These are phyloP conservation scores for Pyrenophora teres DNA, from an alignment of 2,329 filamentous ascomycete species.

Conservation along the genomic window DNA sequence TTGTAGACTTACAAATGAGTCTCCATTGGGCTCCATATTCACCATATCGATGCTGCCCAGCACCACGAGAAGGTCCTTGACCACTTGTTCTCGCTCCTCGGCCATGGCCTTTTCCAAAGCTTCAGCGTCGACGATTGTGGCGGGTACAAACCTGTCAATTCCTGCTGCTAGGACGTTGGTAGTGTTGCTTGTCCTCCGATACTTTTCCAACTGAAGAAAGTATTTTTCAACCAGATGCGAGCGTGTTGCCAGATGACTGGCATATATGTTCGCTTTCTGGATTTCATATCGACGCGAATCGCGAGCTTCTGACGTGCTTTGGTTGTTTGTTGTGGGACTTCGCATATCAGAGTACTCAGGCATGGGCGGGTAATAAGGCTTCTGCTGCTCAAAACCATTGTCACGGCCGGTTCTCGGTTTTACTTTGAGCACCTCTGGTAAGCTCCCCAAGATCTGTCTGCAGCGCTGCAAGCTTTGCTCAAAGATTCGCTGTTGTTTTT, in stretches of 20 bases:
- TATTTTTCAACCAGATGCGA: slow-evolving; percentile 88
- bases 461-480: slow-evolving; percentile 71
- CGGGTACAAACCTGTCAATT: slow-evolving; percentile 36
- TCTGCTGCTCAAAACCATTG: slow-evolving; percentile 29
- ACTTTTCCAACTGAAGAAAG: slow-evolving; percentile 73
- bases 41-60: slow-evolving; percentile 79
- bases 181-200: slow-evolving; percentile 49
- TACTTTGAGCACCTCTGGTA: slow-evolving; percentile 72
- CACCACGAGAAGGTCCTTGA: slow-evolving; percentile 76
- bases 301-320: slow-evolving; percentile 32
- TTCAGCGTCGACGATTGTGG: slow-evolving; percentile 37
- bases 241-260: slow-evolving; percentile 77
- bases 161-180: slow-evolving; percentile 31
- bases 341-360: slow-evolving; percentile 41
- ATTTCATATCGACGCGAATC: slow-evolving; percentile 70
- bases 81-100: slow-evolving; percentile 77
- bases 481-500: slow-evolving; percentile 74
- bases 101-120: slow-evolving; percentile 68
- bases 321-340: slow-evolving; percentile 30
- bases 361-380: slow-evolving; percentile 45
- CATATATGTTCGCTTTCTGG: slow-evolving; percentile 88
- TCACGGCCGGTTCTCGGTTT: slow-evolving; percentile 50
- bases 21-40: slow-evolving; percentile 77
- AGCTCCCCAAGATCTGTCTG: slow-evolving; percentile 68
- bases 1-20: slow-evolving; percentile 61